phyloP scores from a whole-genome alignment of 306 rosid species.

The Potentilla sterilis region DNA sequence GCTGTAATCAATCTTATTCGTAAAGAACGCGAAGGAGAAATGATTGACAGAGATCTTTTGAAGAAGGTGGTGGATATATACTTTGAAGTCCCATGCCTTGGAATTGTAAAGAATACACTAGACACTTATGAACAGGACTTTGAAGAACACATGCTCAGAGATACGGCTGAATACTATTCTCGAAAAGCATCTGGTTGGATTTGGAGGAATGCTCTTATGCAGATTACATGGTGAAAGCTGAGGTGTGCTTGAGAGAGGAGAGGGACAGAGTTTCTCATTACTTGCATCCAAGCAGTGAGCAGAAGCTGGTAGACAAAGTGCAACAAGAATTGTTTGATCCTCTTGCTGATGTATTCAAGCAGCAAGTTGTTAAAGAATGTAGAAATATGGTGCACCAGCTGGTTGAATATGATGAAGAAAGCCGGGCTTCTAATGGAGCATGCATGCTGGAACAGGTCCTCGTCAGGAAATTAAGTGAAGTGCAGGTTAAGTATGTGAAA shows the following conservation, averaged over 20 bases:
- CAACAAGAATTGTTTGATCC: conserved; percentile 66
- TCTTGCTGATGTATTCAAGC: conserved; percentile 52
- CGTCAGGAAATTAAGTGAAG: conserved; percentile 48
- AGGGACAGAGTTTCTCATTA: conserved; percentile 31
- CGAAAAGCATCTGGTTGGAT: conserved; percentile 59
- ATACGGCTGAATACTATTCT: conserved; percentile 49
- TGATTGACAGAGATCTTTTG: conserved; percentile 52
- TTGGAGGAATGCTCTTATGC: conserved; percentile 50
- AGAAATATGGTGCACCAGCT: conserved; percentile 37
- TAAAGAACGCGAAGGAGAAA: conserved; percentile 64
- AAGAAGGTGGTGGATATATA: conserved; percentile 52
- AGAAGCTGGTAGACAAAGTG: conserved; percentile 46
- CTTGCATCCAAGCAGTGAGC: conserved; percentile 32
- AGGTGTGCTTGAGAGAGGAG: conserved; percentile 32
- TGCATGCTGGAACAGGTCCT: background rate
- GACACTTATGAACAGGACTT: conserved; percentile 46
- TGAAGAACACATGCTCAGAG: conserved; percentile 50
- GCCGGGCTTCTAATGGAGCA: conserved; percentile 19
- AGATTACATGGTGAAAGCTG: conserved; percentile 52
- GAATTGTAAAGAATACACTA: conserved; percentile 47
- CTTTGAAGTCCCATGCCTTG: conserved; percentile 25
- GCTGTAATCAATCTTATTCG: conserved; percentile 45
- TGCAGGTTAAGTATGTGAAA: conserved; percentile 56
- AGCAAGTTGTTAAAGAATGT: conserved; percentile 58
- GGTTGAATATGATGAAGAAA: conserved; percentile 43